Evolutionary conservation across 805 yeast genomes (phyloP), one percentile per base, ranked within the genome.

Genomic region (Isabelozyma heimii): DNA sequence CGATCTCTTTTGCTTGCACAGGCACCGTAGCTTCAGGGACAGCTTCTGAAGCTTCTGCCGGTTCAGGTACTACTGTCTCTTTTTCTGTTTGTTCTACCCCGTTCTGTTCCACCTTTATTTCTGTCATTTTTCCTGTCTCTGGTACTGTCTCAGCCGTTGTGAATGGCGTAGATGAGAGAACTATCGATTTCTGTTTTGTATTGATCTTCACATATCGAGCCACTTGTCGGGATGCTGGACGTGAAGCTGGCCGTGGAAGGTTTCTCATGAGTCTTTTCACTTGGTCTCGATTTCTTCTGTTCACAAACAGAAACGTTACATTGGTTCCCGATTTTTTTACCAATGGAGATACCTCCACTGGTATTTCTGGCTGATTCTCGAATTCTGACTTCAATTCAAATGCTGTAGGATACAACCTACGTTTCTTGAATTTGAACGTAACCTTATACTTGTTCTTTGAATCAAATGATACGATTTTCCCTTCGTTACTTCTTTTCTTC

Each of bases 171-270:
- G 77, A 68, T 0, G 83, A 80, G 1, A 74, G 53, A 13, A 63
- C 57, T 0, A 78, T 64, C 39, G 60, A 69, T 50, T 65, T 71
- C n/a, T 61, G 57, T 3, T 56, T 59, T 1, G 65, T 58, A 2
- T 66, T 58, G 8, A 80, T 73, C 51, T 64, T 76, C 35, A 79
- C 77, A 52, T 68, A 78, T 54, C 82, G 61, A 47, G 24, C 75
- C 67, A 33, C 51, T 39, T n/a, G 28, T 33, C 1, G 52, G 41
- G 5, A 52, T 52, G 4, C n/a, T 4, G 35, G 3, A 13, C 53
- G 50, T 37, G 24, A 20, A 55, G 53, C 14, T 60, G 54, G 0
- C 65, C 54, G 28, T 20, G 14, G 43, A 4, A 52, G 59, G 20
- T 44, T 40, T 30, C 47, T 17, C 46, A 30, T 30, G 4, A n/a